Percentiles rank a stretch among this genome's conserved stretches.
Evolutionary conservation across 306 rosid species (phyloP).

Genomic region (Adenanthera pavonina): DNA sequence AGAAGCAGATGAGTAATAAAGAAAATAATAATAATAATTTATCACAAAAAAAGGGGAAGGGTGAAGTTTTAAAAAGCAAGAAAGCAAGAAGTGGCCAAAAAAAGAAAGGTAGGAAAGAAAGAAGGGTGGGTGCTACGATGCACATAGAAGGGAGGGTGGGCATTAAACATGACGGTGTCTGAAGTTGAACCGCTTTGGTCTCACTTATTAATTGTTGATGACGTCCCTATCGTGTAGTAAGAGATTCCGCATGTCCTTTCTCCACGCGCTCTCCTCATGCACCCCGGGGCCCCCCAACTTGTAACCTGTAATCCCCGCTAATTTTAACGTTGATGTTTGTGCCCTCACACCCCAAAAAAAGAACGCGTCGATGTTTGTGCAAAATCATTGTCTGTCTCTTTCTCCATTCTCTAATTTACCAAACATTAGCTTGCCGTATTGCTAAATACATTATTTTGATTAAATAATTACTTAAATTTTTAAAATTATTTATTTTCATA

Average conservation of each 20-base stretch:
- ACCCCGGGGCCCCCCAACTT: background rate
- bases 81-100: background rate
- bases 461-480: too few species aligned
- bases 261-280: slow-evolving; percentile 36
- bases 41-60: background rate
- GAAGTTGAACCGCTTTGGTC: slow-evolving; percentile 27
- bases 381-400: slow-evolving; percentile 33
- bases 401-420: background rate
- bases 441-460: too few species aligned
- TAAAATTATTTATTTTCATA: too few species aligned
- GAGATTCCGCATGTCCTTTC: slow-evolving; percentile 26
- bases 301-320: background rate
- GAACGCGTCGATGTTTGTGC: slow-evolving; percentile 23
- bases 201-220: slow-evolving; percentile 30
- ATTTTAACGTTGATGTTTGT: slow-evolving; percentile 25
- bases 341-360: background rate
- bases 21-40: background rate
- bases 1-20: background rate
- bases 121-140: too few species aligned
- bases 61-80: background rate
- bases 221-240: slow-evolving; percentile 40
- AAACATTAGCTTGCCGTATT: too few species aligned
- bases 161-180: slow-evolving; percentile 35
- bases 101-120: too few species aligned
- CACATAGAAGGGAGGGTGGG: too few species aligned